These are phyloP conservation scores for Cladosporium oxysporum DNA, from an alignment of 2,329 filamentous ascomycete genomes.

Conservation along the genomic window DNA sequence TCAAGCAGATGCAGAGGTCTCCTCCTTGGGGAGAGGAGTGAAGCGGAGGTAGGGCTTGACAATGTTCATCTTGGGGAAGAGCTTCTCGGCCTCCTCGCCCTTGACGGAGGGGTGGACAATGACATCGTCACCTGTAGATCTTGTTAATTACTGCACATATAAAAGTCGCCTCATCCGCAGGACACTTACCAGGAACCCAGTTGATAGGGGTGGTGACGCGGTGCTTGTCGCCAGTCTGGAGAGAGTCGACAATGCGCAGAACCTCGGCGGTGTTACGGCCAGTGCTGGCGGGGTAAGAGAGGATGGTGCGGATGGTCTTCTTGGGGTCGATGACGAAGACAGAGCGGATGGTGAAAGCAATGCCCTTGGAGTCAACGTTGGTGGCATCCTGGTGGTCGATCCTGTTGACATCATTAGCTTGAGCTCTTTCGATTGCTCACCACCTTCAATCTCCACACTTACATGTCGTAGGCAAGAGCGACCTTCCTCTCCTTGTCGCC, in stretches of 20 bases:
- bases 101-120: conserved; percentile 62
- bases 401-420: conserved; percentile 34
- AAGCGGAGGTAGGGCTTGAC: conserved; percentile 65
- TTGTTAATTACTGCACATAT: background rate
- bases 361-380: conserved; percentile 59
- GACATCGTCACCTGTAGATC: conserved; percentile 51
- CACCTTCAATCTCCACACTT: conserved; percentile 27
- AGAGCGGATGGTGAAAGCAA: conserved; percentile 64
- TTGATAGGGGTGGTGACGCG: conserved; percentile 63
- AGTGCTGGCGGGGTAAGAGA: conserved; percentile 64
- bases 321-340: conserved; percentile 67
- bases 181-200: conserved; percentile 49
- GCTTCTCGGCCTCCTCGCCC: conserved; percentile 59
- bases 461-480: conserved; percentile 56
- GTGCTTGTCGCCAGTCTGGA: conserved; percentile 61
- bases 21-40: conserved; percentile 60
- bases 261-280: conserved; percentile 58
- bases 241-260: conserved; percentile 53
- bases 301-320: conserved; percentile 64
- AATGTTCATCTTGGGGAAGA: conserved; percentile 62
- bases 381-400: conserved; percentile 58
- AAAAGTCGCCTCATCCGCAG: background rate
- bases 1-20: conserved; percentile 50
- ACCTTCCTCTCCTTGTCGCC: conserved; percentile 56
- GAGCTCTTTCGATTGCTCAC: background rate